A percentile compares a stretch with the other conserved stretches of the same genome.
Conservation (phyloP, 352 stramenopile genomes). For the Aphanomyces cochlioides region DNA sequence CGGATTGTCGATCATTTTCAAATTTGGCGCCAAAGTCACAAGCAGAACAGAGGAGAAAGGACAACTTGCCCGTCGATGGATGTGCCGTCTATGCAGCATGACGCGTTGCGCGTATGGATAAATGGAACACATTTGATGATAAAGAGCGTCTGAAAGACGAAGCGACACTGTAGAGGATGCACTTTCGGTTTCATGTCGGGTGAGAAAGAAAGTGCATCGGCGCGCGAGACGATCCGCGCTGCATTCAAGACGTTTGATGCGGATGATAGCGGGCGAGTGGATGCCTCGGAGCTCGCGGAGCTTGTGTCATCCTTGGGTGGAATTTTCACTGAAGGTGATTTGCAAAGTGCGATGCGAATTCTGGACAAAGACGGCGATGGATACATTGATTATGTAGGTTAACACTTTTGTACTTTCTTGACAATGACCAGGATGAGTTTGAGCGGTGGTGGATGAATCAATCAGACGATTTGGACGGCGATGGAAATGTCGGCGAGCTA, state of each 20-base stretch:
- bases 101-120: too few relatives aligned
- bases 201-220: too few relatives aligned
- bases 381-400: constrained; percentile 38
- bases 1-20: too few relatives aligned
- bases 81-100: too few relatives aligned
- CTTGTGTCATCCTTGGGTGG: constrained; percentile 59
- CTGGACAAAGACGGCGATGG: constrained; percentile 55
- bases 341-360: constrained; percentile 36
- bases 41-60: too few relatives aligned
- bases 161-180: too few relatives aligned
- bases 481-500: constrained; percentile 41
- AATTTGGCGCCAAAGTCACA: too few relatives aligned
- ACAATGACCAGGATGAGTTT: constrained; percentile 43
- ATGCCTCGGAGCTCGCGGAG: constrained; percentile 43
- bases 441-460: constrained; percentile 50
- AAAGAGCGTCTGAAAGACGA: too few relatives aligned
- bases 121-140: too few relatives aligned
- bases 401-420: neutral
- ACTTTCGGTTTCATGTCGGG: too few relatives aligned
- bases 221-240: constrained; percentile 42
- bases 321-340: constrained; percentile 45
- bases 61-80: too few relatives aligned
- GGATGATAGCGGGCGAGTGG: constrained; percentile 54
- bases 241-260: constrained; percentile 61
- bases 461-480: constrained; percentile 39